phyloP scores from a whole-genome alignment of 345 rosid species.

The Salix caprea region DNA sequence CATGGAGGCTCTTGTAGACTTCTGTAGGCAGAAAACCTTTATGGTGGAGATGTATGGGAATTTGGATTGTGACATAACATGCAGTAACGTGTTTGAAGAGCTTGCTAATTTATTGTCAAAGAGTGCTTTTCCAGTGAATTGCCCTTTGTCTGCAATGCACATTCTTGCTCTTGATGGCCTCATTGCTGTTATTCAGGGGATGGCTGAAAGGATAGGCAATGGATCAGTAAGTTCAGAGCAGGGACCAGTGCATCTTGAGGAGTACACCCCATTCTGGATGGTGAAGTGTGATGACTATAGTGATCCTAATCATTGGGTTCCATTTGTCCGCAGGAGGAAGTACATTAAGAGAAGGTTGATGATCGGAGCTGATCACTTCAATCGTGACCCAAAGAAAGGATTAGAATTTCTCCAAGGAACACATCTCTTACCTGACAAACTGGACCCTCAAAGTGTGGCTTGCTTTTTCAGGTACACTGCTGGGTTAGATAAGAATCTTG shows the following conservation, averaged over 20 bases:
- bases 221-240: conserved; percentile 63
- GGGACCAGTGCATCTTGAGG: conserved; percentile 68
- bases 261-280: conserved; percentile 96
- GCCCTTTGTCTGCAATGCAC: conserved; percentile 95
- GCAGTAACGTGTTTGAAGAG: conserved; percentile 95
- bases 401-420: conserved; percentile 97
- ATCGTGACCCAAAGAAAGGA: conserved; percentile 98
- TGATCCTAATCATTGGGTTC: conserved; percentile 89
- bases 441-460: conserved; percentile 99
- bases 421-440: conserved; percentile 95
- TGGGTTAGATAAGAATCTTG: conserved; percentile 96
- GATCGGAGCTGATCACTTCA: conserved; percentile 99
- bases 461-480: conserved; percentile 97
- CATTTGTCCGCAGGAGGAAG: conserved; percentile 84
- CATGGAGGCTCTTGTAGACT: conserved; percentile 99
- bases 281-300: conserved; percentile 79
- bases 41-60: conserved; percentile 99
- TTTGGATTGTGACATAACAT: conserved; percentile 97
- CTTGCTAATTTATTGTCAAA: conserved; percentile 88
- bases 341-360: conserved; percentile 92
- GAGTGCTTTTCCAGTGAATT: conserved; percentile 97
- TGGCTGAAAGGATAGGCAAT: conserved; percentile 96
- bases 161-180: conserved; percentile 95
- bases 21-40: conserved; percentile 93
- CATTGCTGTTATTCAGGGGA: conserved; percentile 93